Evolutionary conservation across 2,329 filamentous ascomycete species (phyloP).

Genomic region (Aureobasidium vineae): DNA sequence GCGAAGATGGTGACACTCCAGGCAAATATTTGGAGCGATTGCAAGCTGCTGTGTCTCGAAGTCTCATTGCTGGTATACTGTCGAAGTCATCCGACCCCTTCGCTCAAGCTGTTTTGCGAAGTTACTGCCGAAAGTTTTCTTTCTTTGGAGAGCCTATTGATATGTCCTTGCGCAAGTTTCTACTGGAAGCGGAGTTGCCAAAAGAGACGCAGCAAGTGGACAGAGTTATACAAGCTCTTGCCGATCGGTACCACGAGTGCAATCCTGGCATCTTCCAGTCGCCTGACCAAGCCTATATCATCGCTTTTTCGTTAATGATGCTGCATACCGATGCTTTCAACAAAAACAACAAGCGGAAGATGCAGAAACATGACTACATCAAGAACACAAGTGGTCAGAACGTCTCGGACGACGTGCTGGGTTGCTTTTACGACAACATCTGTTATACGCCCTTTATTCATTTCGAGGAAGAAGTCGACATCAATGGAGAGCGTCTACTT

Average conservation of each 20-base stretch:
- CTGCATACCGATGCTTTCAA: slow-evolving; percentile 99
- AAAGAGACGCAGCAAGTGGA: slow-evolving; percentile 99
- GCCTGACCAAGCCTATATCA: slow-evolving; percentile 95
- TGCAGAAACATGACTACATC: slow-evolving; percentile 93
- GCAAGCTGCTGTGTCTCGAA: slow-evolving; percentile 74
- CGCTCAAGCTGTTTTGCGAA: slow-evolving; percentile 76
- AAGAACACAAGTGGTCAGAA: slow-evolving; percentile 91
- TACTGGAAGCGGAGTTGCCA: slow-evolving; percentile 94
- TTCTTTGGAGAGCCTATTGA: slow-evolving; percentile 98
- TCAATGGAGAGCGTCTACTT: slow-evolving; percentile 70
- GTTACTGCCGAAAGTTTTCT: slow-evolving; percentile 91
- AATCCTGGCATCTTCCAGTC: slow-evolving; percentile 93
- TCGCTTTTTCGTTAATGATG: slow-evolving; percentile 94
- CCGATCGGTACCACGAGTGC: slow-evolving; percentile 95
- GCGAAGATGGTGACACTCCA: slow-evolving; percentile 83
- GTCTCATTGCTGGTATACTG: slow-evolving; percentile 78
- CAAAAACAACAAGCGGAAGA: slow-evolving; percentile 99
- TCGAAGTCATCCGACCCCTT: slow-evolving; percentile 87
- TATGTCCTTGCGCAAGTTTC: slow-evolving; percentile 91
- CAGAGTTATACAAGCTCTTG: slow-evolving; percentile 87
- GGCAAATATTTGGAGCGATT: slow-evolving; percentile 83
- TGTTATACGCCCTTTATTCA: slow-evolving; percentile 98
- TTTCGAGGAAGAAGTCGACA: slow-evolving; percentile 85
- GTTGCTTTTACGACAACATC: slow-evolving; percentile 98
- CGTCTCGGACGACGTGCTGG: slow-evolving; percentile 88